Evolutionary conservation across 2,329 filamentous ascomycete genomes (phyloP), one percentile per base, ranked within the genome.

Genomic region (Nigrospora oryzae): DNA sequence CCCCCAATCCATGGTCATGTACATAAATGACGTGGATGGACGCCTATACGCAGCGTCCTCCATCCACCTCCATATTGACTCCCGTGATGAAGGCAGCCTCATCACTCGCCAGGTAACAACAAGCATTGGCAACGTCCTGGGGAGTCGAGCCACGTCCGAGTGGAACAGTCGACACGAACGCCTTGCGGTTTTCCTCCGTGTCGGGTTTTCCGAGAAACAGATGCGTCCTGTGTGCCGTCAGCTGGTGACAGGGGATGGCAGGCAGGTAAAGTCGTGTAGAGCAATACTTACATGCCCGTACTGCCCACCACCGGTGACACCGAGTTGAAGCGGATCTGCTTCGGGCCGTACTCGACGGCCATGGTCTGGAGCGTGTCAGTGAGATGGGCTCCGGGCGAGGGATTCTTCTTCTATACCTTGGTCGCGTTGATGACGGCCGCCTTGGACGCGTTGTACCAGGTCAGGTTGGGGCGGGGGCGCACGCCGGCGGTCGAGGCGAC

Each of bases 31-130:
- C 19, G 6, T 6, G 6, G 2, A 10, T 15, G 11, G 11, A 19
- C 4, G 16, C 3, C 53, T 44, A 61, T 10, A 61, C 56, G 43
- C 57, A 60, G 4, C 59, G 50, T 12, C 59, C 59, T 28, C 60
- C 59, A 36, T 61, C 59, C 10, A 84, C 75, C 43, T 85, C 77
- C 49, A 88, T 66, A 49, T 84, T 83, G n/a, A 82, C 72, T 0
- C 84, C 85, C 0, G 83, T 87, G 50, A 89, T 77, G 54, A 89
- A 88, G 3, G 68, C 72, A 0, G 80, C 81, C 56, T 89, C 85
- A 28, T 87, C 81, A 47, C 81, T 85, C 2, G 81, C 82, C 38
- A 89, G 61, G 57, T 83, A 89, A 15, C 82, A 71, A 49, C 78
- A 81, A 23, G 83, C 82, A 55, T 86, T 86, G 3, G 81, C 84